Percentiles rank a stretch among this genome's conserved stretches.
Evolutionary conservation across 2,329 filamentous ascomycete species (phyloP).

Genomic region (Pseudogymnoascus sp.): DNA sequence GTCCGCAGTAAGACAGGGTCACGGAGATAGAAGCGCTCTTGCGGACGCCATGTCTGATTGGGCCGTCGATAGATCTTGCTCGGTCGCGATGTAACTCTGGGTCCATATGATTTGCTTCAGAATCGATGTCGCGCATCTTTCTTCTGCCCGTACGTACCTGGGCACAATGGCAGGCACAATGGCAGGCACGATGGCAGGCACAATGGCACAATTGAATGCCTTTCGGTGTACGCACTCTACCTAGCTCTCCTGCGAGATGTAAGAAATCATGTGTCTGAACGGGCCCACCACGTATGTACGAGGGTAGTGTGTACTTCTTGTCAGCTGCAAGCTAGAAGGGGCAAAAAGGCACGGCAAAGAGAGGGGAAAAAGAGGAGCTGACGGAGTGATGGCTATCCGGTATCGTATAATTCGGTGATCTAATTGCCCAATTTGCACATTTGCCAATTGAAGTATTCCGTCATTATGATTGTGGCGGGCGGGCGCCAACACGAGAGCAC

Average conservation of each 20-base stretch:
- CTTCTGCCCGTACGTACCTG: background rate
- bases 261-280: background rate
- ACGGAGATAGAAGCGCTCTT: constrained; percentile 6
- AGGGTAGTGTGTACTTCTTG: background rate
- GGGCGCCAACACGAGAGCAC: background rate
- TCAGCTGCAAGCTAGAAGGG: background rate
- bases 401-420: background rate
- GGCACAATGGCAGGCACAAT: no score
- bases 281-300: background rate
- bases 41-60: background rate
- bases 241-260: constrained; percentile 1
- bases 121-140: constrained; percentile 5
- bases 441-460: background rate
- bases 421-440: background rate
- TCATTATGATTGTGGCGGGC: constrained; percentile 3
- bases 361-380: constrained; percentile 5
- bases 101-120: background rate
- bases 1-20: constrained; percentile 6
- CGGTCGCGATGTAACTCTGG: background rate
- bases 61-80: background rate
- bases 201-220: background rate
- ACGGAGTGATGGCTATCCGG: background rate
- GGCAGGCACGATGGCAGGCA: background rate
- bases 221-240: constrained; percentile 3
- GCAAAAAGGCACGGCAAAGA: background rate